Conservation (phyloP, 2,329 filamentous ascomycete genomes). For the Curvularia verruculosa region DNA sequence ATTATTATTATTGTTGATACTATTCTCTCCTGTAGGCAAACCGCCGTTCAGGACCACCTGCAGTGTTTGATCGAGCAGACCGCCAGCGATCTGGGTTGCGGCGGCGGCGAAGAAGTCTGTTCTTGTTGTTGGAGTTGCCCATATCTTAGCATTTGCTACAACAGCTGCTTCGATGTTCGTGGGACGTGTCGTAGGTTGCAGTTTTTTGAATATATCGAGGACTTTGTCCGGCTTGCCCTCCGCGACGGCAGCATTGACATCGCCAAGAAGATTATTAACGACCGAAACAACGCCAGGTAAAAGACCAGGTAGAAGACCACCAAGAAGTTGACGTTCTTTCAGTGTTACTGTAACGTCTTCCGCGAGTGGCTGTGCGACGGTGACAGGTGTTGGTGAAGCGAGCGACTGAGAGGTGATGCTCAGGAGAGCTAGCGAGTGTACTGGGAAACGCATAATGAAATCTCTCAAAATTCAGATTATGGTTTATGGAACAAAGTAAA, state of each 20-base stretch:
- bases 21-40: constrained; percentile 29
- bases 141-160: constrained; percentile 17
- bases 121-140: constrained; percentile 24
- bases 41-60: constrained; percentile 17
- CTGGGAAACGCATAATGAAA: constrained; percentile 17
- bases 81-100: constrained; percentile 31
- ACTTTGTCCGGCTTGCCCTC: constrained; percentile 18
- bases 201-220: constrained; percentile 20
- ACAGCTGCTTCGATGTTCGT: constrained; percentile 23
- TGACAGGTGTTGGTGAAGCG: constrained; percentile 10
- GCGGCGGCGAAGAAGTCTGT: constrained; percentile 25
- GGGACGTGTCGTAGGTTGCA: constrained; percentile 24
- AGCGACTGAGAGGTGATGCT: constrained; percentile 18
- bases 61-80: constrained; percentile 26
- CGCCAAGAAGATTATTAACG: constrained; percentile 16
- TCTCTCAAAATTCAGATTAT: background rate
- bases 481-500: background rate
- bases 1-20: constrained; percentile 33
- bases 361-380: background rate
- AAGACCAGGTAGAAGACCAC: constrained; percentile 1
- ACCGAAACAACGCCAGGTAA: constrained; percentile 15
- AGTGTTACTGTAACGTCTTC: constrained; percentile 2
- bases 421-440: constrained; percentile 16
- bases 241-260: constrained; percentile 23
- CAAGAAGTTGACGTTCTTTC: constrained; percentile 23